A percentile compares a stretch with the other conserved stretches of the same genome.
phyloP scores from a whole-genome alignment of 495 filamentous ascomycete genomes.

The Neurospora sublineolata region DNA sequence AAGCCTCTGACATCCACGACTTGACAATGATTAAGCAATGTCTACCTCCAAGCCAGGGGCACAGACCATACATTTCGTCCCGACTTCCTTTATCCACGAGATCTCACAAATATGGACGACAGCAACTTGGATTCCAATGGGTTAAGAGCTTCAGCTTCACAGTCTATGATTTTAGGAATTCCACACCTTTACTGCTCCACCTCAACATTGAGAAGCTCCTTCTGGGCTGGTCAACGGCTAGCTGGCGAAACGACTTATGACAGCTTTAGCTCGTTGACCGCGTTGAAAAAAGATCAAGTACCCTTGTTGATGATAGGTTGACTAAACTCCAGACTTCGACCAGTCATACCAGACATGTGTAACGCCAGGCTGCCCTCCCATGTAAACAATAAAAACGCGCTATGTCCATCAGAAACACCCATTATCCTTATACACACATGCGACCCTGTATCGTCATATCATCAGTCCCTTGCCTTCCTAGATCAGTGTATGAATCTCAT shows the following conservation, averaged over 20 bases:
- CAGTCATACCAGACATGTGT: not conserved
- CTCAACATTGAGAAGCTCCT: not conserved
- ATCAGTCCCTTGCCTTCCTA: not conserved
- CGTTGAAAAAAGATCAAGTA: not conserved
- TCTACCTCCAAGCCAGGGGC: too few relatives aligned
- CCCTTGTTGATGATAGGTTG: not conserved
- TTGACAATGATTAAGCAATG: not conserved
- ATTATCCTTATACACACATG: not conserved
- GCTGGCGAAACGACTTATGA: not conserved
- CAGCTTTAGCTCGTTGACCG: not conserved
- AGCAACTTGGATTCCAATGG: not conserved
- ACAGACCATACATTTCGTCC: too few relatives aligned
- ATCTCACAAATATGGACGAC: not conserved
- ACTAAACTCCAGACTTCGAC: not conserved
- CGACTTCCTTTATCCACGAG: too few relatives aligned
- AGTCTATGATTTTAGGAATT: not conserved
- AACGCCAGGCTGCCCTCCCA: not conserved
- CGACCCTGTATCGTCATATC: not conserved
- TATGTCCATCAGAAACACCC: not conserved
- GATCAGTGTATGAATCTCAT: not conserved
- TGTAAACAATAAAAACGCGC: not conserved
- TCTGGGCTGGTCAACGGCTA: not conserved
- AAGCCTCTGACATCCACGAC: not conserved
- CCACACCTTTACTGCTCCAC: not conserved
- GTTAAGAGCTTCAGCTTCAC: not conserved